Conservation (phyloP, 2,329 filamentous ascomycete genomes). For the Sordariomycetes sp. region DNA sequence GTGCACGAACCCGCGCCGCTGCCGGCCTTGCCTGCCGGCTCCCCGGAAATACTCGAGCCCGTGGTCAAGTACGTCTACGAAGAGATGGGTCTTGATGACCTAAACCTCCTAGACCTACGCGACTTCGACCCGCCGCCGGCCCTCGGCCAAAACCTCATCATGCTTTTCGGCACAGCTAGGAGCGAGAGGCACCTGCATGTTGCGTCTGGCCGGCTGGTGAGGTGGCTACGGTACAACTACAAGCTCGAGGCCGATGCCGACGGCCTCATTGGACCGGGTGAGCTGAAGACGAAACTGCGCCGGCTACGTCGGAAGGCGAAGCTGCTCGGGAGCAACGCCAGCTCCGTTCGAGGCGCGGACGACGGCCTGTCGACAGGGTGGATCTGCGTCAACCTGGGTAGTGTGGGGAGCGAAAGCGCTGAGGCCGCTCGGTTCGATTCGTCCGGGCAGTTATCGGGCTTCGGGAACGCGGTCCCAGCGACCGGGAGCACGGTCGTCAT, state of each 20-base stretch:
- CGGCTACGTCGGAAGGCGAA: slow-evolving; percentile 74
- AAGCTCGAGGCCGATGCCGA: slow-evolving; percentile 70
- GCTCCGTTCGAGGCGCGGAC: slow-evolving; percentile 55
- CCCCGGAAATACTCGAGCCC: slow-evolving; percentile 61
- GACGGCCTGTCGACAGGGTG: slow-evolving; percentile 89
- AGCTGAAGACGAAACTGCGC: slow-evolving; percentile 77
- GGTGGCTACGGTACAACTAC: slow-evolving; percentile 69
- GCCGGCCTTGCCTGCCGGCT: slow-evolving; percentile 49
- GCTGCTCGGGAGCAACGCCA: slow-evolving; percentile 62
- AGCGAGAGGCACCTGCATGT: slow-evolving; percentile 91
- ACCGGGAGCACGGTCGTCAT: slow-evolving; percentile 42
- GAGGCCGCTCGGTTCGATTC: slow-evolving; percentile 34
- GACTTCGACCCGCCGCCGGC: slow-evolving; percentile 76
- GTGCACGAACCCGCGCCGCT: slow-evolving; percentile 34
- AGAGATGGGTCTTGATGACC: slow-evolving; percentile 75
- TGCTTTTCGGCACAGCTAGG: slow-evolving; percentile 85
- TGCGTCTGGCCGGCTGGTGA: slow-evolving; percentile 77
- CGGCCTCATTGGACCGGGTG: slow-evolving; percentile 79
- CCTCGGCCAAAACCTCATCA: slow-evolving; percentile 77
- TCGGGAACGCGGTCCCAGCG: slow-evolving; percentile 40
- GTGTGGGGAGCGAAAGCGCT: slow-evolving; percentile 44
- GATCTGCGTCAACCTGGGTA: slow-evolving; percentile 87
- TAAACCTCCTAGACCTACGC: slow-evolving; percentile 74
- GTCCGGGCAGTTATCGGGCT: slow-evolving; percentile 60
- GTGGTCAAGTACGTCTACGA: slow-evolving; percentile 72